Percentiles rank a stretch among this genome's conserved stretches.
Evolutionary conservation across 306 rosid species (phyloP).

Genomic region (Trifolium dubium): DNA sequence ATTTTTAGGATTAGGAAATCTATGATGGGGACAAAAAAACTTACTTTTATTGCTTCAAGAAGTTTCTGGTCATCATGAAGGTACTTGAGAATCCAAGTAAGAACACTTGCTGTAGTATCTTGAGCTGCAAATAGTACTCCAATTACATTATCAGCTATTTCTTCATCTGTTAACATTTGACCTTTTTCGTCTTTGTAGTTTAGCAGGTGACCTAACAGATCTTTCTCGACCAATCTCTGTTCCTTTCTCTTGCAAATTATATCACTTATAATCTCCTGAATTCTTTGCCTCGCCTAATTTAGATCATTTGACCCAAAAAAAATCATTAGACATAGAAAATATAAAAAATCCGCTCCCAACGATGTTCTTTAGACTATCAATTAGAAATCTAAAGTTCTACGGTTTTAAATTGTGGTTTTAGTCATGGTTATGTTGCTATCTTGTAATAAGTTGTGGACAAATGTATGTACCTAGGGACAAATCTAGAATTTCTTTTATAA

Average conservation of each 20-base stretch:
- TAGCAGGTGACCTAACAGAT: constrained; percentile 68
- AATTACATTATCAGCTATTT: constrained; percentile 88
- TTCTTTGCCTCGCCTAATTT: constrained; percentile 74
- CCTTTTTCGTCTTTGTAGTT: constrained; percentile 64
- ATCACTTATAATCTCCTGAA: constrained; percentile 64
- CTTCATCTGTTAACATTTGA: constrained; percentile 53
- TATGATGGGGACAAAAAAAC: constrained; percentile 14
- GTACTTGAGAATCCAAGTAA: constrained; percentile 91
- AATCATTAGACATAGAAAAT: constrained; percentile 8
- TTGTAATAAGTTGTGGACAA: no score
- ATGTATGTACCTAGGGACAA: no score
- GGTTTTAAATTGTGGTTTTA: no score
- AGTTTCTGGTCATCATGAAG: constrained; percentile 82
- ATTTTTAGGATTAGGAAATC: constrained; percentile 31
- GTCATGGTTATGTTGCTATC: no score
- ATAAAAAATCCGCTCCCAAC: not conserved
- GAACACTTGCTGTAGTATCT: constrained; percentile 89
- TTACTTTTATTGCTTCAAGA: constrained; percentile 68
- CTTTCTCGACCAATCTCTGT: constrained; percentile 55
- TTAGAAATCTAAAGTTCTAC: no score
- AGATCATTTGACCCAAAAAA: not conserved
- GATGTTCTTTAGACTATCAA: no score
- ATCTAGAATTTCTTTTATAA: no score
- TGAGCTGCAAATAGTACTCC: constrained; percentile 95
- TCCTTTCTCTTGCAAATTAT: constrained; percentile 71